Conservation (phyloP, 495 filamentous ascomycete genomes). For the Pyronema domesticum region DNA sequence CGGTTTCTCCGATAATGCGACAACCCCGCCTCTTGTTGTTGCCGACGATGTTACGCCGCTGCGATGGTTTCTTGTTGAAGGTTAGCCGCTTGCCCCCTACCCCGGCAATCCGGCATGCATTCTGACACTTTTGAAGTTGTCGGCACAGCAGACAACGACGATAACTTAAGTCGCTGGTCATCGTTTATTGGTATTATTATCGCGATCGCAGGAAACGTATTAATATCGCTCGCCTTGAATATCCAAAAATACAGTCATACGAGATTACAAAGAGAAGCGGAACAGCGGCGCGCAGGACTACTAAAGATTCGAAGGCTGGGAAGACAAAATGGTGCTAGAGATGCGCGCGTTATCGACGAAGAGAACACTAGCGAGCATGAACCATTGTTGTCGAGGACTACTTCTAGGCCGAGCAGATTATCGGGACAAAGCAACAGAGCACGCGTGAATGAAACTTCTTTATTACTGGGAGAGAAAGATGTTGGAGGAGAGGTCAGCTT, state of each 20-base stretch:
- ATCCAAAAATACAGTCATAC: constrained; percentile 93
- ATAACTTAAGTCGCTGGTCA: constrained; percentile 56
- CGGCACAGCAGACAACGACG: constrained; percentile 24
- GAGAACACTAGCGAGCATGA: constrained; percentile 8
- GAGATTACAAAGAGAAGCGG: constrained; percentile 45
- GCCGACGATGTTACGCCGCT: constrained; percentile 1
- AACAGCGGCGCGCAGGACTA: constrained; percentile 24
- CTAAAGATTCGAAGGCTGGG: neutral
- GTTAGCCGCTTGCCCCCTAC: neutral
- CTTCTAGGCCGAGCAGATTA: neutral
- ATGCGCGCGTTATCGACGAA: constrained; percentile 1
- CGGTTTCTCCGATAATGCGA: neutral
- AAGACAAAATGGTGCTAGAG: neutral
- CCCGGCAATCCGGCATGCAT: neutral
- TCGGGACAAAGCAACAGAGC: neutral
- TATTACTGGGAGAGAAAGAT: constrained; percentile 4
- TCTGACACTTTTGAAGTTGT: neutral
- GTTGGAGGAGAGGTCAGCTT: constrained; percentile 30
- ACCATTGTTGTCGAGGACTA: neutral
- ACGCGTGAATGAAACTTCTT: constrained; percentile 6
- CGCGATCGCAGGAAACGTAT: constrained; percentile 73
- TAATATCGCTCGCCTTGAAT: constrained; percentile 90
- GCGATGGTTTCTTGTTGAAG: constrained; percentile 2
- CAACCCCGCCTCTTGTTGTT: neutral
- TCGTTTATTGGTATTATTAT: constrained; percentile 87